These are phyloP conservation scores for Penicillium soppii DNA, from an alignment of 495 filamentous ascomycete genomes.

Conservation along the genomic window DNA sequence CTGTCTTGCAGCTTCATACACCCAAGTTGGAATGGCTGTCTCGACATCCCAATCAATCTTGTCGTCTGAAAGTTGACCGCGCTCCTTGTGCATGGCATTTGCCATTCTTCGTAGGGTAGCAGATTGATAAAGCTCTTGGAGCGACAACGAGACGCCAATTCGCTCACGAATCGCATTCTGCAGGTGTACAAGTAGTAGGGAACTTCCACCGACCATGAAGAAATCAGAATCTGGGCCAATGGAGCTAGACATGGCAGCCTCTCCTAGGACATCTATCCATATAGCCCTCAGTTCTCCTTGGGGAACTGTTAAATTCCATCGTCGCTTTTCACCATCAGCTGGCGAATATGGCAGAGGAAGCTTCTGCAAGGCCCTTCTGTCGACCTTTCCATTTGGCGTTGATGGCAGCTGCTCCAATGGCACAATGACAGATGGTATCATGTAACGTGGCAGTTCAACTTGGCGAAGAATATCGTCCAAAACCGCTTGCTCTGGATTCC, in stretches of 20 bases:
- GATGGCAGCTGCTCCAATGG: conserved; percentile 35
- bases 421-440: conserved; percentile 36
- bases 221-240: neutral
- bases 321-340: conserved; percentile 8
- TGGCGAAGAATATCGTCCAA: conserved; percentile 28
- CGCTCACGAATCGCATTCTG: neutral
- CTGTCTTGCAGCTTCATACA: too few relatives aligned
- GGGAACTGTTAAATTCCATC: neutral
- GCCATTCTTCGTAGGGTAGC: neutral
- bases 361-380: conserved; percentile 26
- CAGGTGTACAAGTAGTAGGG: neutral
- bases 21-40: neutral
- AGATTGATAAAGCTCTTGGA: neutral
- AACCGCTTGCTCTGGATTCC: conserved; percentile 10
- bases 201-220: neutral
- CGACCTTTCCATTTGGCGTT: conserved; percentile 38
- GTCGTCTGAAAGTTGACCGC: fast-evolving
- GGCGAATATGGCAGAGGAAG: conserved; percentile 18
- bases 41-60: neutral
- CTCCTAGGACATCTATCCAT: neutral
- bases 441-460: conserved; percentile 40
- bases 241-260: too few relatives aligned
- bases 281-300: neutral
- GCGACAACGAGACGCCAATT: neutral
- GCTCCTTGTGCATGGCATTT: too few relatives aligned